Conservation (phyloP, 345 rosid genomes). For the Diplotaxis tenuifolia region DNA sequence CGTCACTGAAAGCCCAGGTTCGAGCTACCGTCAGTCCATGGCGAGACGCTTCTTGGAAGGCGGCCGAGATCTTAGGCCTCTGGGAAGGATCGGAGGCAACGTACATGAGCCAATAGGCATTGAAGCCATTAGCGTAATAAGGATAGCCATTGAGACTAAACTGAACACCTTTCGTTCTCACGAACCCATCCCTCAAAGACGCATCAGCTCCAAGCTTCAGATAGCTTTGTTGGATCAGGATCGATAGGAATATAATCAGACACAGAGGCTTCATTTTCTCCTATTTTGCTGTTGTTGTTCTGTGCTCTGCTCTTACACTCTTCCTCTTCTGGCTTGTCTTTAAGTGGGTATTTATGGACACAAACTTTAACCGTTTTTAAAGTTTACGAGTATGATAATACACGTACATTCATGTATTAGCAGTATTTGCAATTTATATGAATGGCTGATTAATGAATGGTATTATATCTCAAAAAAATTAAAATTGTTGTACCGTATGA, state of each 20-base stretch:
- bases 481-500: neutral
- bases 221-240: slow-evolving; percentile 40
- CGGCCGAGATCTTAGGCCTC: slow-evolving; percentile 56
- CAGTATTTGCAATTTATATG: neutral
- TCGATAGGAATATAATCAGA: slow-evolving; percentile 30
- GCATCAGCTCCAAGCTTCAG: slow-evolving; percentile 32
- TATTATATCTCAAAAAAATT: neutral
- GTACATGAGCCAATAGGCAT: slow-evolving; percentile 93
- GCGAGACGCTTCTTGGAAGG: slow-evolving; percentile 60
- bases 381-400: slow-evolving; percentile 11
- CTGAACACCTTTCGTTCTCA: slow-evolving; percentile 61
- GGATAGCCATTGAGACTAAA: slow-evolving; percentile 67
- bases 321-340: slow-evolving; percentile 3
- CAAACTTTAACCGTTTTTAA: slow-evolving; percentile 15
- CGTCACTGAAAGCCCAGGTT: slow-evolving; percentile 95
- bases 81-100: slow-evolving; percentile 69
- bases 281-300: neutral
- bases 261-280: slow-evolving; percentile 45
- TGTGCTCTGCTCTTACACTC: neutral
- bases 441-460: neutral
- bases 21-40: slow-evolving; percentile 78
- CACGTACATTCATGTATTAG: slow-evolving; percentile 5
- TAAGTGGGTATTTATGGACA: slow-evolving; percentile 31
- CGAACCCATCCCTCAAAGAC: slow-evolving; percentile 55
- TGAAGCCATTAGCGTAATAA: slow-evolving; percentile 83